A percentile compares a stretch with the other conserved stretches of the same genome.
These are phyloP conservation scores for Botrytis galanthina DNA, from an alignment of 2,329 filamentous ascomycete species.

Conservation along the genomic window DNA sequence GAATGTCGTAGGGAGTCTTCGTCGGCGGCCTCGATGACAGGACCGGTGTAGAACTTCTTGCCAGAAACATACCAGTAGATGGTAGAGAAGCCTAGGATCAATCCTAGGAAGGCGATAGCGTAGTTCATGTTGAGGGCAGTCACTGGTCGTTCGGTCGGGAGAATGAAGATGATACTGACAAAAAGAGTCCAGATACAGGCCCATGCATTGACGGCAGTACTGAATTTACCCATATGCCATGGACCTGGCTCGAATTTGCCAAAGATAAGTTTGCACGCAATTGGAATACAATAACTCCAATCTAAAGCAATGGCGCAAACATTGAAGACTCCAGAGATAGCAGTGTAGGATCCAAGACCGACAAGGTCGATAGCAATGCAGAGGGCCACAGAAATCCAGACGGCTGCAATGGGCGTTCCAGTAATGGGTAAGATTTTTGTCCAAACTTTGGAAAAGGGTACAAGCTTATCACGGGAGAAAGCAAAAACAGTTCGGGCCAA, in stretches of 20 bases:
- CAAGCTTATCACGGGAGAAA: constrained; percentile 58
- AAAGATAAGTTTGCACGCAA: constrained; percentile 51
- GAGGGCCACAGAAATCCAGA: constrained; percentile 55
- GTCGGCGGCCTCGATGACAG: constrained; percentile 36
- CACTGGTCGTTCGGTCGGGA: constrained; percentile 50
- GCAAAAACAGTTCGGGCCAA: constrained; percentile 54
- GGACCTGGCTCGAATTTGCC: constrained; percentile 50
- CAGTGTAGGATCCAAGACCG: constrained; percentile 53
- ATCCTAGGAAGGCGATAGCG: constrained; percentile 49
- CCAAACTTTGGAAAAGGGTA: constrained; percentile 55
- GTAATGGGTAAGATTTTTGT: constrained; percentile 51
- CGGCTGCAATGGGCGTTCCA: constrained; percentile 59
- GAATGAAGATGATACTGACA: constrained; percentile 53
- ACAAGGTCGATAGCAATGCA: constrained; percentile 59
- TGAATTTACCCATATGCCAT: constrained; percentile 49
- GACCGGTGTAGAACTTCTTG: constrained; percentile 49
- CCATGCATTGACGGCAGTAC: constrained; percentile 46
- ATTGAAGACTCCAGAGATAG: constrained; percentile 54
- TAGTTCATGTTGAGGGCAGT: constrained; percentile 52
- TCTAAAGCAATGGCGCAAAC: constrained; percentile 54
- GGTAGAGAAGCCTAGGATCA: constrained; percentile 45
- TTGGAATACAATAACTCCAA: constrained; percentile 56
- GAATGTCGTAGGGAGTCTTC: constrained; percentile 24
- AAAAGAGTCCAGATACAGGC: constrained; percentile 53
- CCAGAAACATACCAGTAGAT: constrained; percentile 48